These are phyloP conservation scores for Yarrowia keelungensis DNA, from an alignment of 805 yeast species.

Conservation along the genomic window DNA sequence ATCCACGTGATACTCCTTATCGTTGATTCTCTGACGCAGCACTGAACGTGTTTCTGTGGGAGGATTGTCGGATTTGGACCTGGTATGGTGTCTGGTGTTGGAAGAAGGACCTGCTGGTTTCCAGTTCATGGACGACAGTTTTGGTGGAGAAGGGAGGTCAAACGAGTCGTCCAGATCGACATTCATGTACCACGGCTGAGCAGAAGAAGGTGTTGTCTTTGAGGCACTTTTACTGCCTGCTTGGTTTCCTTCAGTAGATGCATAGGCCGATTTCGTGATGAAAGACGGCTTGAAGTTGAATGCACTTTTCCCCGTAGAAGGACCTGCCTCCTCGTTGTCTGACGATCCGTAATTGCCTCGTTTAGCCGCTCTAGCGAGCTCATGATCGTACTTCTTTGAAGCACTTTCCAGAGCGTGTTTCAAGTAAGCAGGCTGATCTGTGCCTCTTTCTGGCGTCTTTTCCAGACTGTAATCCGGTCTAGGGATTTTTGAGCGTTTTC, in stretches of 20 bases:
- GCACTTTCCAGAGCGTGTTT: slow-evolving; percentile 31
- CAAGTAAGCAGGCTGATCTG: slow-evolving; percentile 27
- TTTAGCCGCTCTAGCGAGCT: slow-evolving; percentile 23
- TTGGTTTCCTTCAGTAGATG: slow-evolving; percentile 3
- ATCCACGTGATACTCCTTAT: slow-evolving; percentile 26
- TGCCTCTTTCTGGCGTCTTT: slow-evolving; percentile 7
- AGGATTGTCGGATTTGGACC: not conserved
- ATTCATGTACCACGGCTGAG: slow-evolving; percentile 30
- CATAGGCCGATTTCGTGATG: slow-evolving; percentile 24
- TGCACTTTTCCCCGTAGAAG: not conserved
- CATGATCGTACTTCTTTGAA: slow-evolving; percentile 16
- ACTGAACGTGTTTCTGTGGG: slow-evolving; percentile 13
- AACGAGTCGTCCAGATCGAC: slow-evolving; percentile 33
- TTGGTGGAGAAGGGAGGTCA: slow-evolving; percentile 37
- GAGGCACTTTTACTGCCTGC: not conserved
- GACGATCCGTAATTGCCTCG: slow-evolving; percentile 20
- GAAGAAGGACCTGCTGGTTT: slow-evolving; percentile 7
- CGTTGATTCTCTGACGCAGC: slow-evolving; percentile 21
- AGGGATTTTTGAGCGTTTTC: slow-evolving; percentile 12
- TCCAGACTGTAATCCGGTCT: slow-evolving; percentile 11
- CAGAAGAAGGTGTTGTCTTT: slow-evolving; percentile 2
- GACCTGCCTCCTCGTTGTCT: not conserved
- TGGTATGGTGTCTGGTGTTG: not conserved
- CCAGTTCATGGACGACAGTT: slow-evolving; percentile 9
- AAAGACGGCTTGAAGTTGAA: slow-evolving; percentile 25